These are phyloP conservation scores for Luzula sylvatica DNA, from an alignment of 176 grass and related monocot genomes.

Conservation along the genomic window DNA sequence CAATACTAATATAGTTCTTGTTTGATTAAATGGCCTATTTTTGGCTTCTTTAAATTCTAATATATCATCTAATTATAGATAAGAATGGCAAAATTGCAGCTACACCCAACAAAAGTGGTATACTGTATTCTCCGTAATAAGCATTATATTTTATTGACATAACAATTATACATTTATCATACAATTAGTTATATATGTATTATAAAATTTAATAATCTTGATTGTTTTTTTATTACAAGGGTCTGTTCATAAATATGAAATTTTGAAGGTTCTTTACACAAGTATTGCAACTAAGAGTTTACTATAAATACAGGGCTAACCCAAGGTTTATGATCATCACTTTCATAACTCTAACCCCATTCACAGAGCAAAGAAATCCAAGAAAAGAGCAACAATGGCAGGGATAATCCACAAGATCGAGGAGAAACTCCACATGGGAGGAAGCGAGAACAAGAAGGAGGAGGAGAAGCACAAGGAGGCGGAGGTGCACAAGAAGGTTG, in stretches of 20 bases:
- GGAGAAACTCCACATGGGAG: constrained; percentile 81
- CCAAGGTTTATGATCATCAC: constrained; percentile 14
- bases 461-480: constrained; percentile 50
- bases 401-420: constrained; percentile 87
- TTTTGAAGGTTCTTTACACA: constrained; percentile 4
- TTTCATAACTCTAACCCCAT: not conserved
- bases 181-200: too few relatives aligned
- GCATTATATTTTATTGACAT: too few relatives aligned
- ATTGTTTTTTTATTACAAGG: not conserved
- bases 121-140: too few relatives aligned
- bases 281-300: not conserved
- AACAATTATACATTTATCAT: too few relatives aligned
- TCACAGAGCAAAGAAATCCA: not conserved
- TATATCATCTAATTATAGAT: too few relatives aligned
- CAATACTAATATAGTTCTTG: too few relatives aligned
- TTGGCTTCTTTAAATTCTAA: too few relatives aligned
- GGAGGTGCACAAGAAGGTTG: constrained; percentile 10
- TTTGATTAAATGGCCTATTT: too few relatives aligned
- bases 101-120: too few relatives aligned
- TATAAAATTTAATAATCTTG: too few relatives aligned
- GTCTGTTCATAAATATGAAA: not conserved
- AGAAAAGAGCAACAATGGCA: constrained; percentile 33
- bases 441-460: constrained; percentile 42
- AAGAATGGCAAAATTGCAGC: too few relatives aligned
- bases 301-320: constrained; percentile 36